These are phyloP conservation scores for Haberlea rhodopensis DNA, from an alignment of 257 asterid species.

Conservation along the genomic window DNA sequence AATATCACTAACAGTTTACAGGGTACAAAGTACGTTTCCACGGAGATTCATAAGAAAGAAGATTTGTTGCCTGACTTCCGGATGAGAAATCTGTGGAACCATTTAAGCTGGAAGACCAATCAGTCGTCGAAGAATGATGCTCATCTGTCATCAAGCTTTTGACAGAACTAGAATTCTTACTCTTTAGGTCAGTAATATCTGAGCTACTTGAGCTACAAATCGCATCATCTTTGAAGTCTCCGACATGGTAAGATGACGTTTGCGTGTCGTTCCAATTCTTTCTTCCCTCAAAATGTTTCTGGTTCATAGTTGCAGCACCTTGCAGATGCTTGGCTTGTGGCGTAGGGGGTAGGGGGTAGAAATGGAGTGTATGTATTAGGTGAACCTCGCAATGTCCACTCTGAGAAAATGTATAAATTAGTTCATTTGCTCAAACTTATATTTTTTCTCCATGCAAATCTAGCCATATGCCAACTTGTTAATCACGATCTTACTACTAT, in stretches of 20 bases:
- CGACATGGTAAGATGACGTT: conserved; percentile 24
- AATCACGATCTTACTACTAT: too few relatives aligned
- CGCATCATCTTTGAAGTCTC: conserved; percentile 25
- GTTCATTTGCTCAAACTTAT: not conserved
- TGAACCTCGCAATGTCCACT: conserved; percentile 36
- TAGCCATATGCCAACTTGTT: too few relatives aligned
- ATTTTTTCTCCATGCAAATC: not conserved
- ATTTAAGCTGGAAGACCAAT: conserved; percentile 37
- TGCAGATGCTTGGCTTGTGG: conserved; percentile 39
- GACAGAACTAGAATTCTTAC: conserved; percentile 29
- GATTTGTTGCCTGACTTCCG: conserved; percentile 35
- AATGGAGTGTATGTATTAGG: conserved; percentile 27
- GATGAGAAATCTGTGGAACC: conserved; percentile 29
- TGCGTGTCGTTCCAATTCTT: conserved; percentile 17
- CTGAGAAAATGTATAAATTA: conserved; percentile 28
- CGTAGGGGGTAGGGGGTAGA: conserved; percentile 29
- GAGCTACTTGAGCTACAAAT: conserved; percentile 27
- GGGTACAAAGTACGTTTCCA: too few relatives aligned
- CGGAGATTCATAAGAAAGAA: not conserved
- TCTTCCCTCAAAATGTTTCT: conserved; percentile 27
- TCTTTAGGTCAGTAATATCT: conserved; percentile 14
- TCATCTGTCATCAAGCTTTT: conserved; percentile 29
- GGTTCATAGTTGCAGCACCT: conserved; percentile 34
- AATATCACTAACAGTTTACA: too few relatives aligned
- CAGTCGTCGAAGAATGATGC: conserved; percentile 20